phyloP scores from a whole-genome alignment of 2,329 filamentous ascomycete genomes.

The Elsinoe fawcettii region DNA sequence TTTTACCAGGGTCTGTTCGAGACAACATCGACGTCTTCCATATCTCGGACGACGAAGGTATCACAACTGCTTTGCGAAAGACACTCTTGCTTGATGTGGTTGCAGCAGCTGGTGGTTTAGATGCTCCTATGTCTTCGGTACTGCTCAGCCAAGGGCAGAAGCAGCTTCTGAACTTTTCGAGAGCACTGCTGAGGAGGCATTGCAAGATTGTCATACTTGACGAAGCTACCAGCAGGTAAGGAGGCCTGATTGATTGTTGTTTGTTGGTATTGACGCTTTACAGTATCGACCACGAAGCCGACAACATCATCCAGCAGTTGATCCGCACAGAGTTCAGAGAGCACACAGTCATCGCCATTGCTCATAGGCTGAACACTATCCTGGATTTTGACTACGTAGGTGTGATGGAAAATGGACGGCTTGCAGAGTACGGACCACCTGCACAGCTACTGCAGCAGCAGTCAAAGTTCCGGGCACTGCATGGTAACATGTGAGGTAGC shows the following conservation, averaged over 20 bases:
- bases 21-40: conserved; percentile 41
- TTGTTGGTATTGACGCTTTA: not conserved
- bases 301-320: conserved; percentile 31
- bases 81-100: conserved; percentile 33
- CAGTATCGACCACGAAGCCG: conserved; percentile 8
- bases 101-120: conserved; percentile 30
- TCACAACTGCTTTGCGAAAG: conserved; percentile 37
- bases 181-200: conserved; percentile 35
- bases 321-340: conserved; percentile 39
- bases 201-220: conserved; percentile 35
- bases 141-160: conserved; percentile 40
- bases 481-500: not conserved
- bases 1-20: conserved; percentile 42
- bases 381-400: conserved; percentile 46
- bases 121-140: conserved; percentile 29
- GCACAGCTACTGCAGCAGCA: conserved; percentile 19
- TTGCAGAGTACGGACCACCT: conserved; percentile 35
- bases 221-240: conserved; percentile 20
- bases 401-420: conserved; percentile 42
- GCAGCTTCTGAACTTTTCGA: conserved; percentile 44
- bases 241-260: no score
- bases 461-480: not conserved
- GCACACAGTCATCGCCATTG: conserved; percentile 53
- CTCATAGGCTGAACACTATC: conserved; percentile 50
- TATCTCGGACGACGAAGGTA: conserved; percentile 32